phyloP scores from a whole-genome alignment of 345 rosid species.

The Boechera retrofracta region DNA sequence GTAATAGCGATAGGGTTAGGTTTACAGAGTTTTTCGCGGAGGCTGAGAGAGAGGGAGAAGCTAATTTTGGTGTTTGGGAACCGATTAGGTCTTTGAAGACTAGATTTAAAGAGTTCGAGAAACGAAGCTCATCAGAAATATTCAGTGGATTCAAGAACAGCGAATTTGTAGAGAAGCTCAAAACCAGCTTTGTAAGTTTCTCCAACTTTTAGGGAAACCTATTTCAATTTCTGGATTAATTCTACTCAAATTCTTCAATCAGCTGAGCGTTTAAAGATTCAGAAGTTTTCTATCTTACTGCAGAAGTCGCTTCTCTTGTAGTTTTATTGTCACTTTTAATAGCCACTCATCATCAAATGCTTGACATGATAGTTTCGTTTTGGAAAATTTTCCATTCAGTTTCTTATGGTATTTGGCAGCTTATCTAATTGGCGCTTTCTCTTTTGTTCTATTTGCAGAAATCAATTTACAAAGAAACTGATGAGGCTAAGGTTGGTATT shows the following conservation, averaged over 20 bases:
- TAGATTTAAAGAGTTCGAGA: constrained; percentile 82
- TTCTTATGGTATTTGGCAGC: not conserved
- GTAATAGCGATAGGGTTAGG: constrained; percentile 53
- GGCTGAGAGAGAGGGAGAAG: constrained; percentile 46
- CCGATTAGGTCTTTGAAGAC: constrained; percentile 76
- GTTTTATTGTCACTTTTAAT: not conserved
- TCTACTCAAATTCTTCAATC: not conserved
- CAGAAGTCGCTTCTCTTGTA: constrained; percentile 13
- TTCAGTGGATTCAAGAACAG: constrained; percentile 73
- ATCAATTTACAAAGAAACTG: constrained; percentile 79
- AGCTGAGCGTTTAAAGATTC: not conserved
- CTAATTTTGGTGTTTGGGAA: constrained; percentile 69
- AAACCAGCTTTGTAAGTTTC: constrained; percentile 79
- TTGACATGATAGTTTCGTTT: constrained; percentile 6
- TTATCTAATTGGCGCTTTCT: constrained; percentile 32
- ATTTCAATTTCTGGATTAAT: not conserved
- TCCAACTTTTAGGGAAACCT: not conserved
- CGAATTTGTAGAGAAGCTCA: constrained; percentile 84
- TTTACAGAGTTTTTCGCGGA: constrained; percentile 62
- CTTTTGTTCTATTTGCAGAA: constrained; percentile 60
- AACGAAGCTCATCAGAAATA: constrained; percentile 65
- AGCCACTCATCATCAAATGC: constrained; percentile 14
- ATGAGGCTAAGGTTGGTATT: constrained; percentile 74
- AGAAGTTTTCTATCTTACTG: not conserved
- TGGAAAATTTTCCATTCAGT: not conserved